Base-by-base conservation (phyloP, 305 asterid genomes). In the Fraxinus dipetala region DNA sequence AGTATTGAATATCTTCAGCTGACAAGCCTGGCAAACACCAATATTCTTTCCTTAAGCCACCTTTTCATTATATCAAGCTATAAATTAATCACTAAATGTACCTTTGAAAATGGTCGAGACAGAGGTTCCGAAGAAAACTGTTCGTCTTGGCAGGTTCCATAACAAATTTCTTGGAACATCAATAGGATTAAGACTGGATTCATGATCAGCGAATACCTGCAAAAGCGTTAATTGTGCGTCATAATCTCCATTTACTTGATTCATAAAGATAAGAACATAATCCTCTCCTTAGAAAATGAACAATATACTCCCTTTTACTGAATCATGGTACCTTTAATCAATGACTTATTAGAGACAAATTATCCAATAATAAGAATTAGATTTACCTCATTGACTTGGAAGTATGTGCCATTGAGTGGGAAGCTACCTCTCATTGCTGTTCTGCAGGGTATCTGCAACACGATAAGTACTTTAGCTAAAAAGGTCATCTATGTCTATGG, bases 381-480 rank as follows among this genome's bases (percentile, higher is more conserved):
- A 20, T 77, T 31, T 88, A 95, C 98, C 97, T 95, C 98, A 70
- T 95, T 95, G 82, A 95, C 98, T 87, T 93, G 98, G 91, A 95
- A 95, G 83, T 95, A 95, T 72, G 98, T 95, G 79, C 98, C 98
- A 77, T 95, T 95, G 83, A 95, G 93, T 14, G 98, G 98, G 90
- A 95, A 95, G 86, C 95, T 91, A 74, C 98, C 98, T 86, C 94
- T 87, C 96, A 90, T 93, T 83, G 98, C 98, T 51, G 98, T 95
- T 85, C 98, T 86, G 88, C 98, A 95, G 28, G 98, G 98, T 87
- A 95, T 89, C 98, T 95, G 82, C 61, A 81, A 81, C 84, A 75
- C 76, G 75, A 75, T 69, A 76, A 77, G 65, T 6, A 28, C 22
- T 85, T 86, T 43, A 79, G 86, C 76, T 79, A 70, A 43, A 77